Base-by-base conservation (phyloP, 257 asterid genomes). In the Solanum medicagineum region DNA sequence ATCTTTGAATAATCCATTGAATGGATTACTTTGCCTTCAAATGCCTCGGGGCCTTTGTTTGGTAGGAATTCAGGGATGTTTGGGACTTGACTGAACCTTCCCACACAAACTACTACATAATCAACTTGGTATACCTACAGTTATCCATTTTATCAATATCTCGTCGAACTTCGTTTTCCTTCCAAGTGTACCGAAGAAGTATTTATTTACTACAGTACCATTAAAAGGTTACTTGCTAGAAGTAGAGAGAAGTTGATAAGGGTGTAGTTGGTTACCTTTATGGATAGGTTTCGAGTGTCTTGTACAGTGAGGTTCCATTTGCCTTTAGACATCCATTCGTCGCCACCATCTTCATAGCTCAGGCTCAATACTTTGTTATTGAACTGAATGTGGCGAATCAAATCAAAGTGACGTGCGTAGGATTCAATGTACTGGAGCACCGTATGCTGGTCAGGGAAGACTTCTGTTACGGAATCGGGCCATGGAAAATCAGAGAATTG, bases 401-500 rank as follows among this genome's bases (percentile, higher is more conserved):
- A 85, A 49, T 86, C 83, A 13, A 89, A 89, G 59, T 86, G 90
- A 83, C n/a, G 83, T 5, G 89, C 92, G 2, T 92, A 92, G 4
- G 90, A 81, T 32, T 89, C 88, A 70, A 92, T 24, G 83, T 90
- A 92, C 2, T 86, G 87, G 6, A 90, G 57, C 13, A 89, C 88
- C 1, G 89, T 83, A 0, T 29, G 56, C 8, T 87, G 87, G 42
- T 63, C 66, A 14, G 94, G 94, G 29, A 86, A 89, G 5, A 82
- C 84, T n/a, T 87, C 42, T 0, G 83, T 66, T 19, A 89, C 92
- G 0, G 91, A 86, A 66, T 85, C 20, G 13, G 94, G 92, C 93
- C 94, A 92, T 2, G 93, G 89, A 69, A 89, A 91, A 87, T 92
- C 94, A 10, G 94, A 91, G 87, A 91, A 92, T 74, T 87, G 91